Evolutionary conservation across 2,329 filamentous ascomycete species (phyloP), one percentile per base, ranked within the genome.

Genomic region (Ophiosphaerella narmari): DNA sequence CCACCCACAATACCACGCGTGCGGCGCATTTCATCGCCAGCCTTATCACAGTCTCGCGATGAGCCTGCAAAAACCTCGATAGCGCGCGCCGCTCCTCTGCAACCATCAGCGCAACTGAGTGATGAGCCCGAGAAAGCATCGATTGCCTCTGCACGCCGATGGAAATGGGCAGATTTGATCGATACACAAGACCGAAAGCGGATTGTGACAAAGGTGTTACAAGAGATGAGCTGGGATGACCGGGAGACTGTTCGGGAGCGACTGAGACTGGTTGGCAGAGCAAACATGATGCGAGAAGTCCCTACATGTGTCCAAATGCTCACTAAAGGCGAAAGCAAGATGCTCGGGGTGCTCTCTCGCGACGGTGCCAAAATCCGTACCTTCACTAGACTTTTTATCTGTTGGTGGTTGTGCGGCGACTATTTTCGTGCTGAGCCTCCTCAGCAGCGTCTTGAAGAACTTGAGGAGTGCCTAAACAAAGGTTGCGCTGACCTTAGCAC

Each of bases 171-270:
- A 3, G 46, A 69, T 1, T 62, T 82, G 4, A 59, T 73, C 33
- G 65, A 70, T 7, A 62, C 67, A 2, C 37, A 53, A 7, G 78
- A 82, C 52, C 67, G 77, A 9, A 73, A 75, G 34, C 71, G 77
- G 5, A 60, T 79, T 1, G 54, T 81, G 18, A 74, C 79, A 41
- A 77, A 78, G 43, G 54, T 75, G 2, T 59, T 81, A 1, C 50
- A 58, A 7, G 65, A 73, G 9, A 63, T 76, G 51, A 43, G 18
- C 8, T n/a, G 37, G 2, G 26, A 44, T 8, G 56, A 66, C 6
- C 53, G 58, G 7, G 66, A 68, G 24, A 53, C 43, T 0, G 49
- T 73, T 12, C 52, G 65, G 6, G 52, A 39, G 2, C 59, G 68
- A 9, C 38, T 72, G 6, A 43, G 31, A 2, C 39, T 41, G 1